Evolutionary conservation across 345 rosid genomes (phyloP).

Genomic region (Raphanus raphanistrum): DNA sequence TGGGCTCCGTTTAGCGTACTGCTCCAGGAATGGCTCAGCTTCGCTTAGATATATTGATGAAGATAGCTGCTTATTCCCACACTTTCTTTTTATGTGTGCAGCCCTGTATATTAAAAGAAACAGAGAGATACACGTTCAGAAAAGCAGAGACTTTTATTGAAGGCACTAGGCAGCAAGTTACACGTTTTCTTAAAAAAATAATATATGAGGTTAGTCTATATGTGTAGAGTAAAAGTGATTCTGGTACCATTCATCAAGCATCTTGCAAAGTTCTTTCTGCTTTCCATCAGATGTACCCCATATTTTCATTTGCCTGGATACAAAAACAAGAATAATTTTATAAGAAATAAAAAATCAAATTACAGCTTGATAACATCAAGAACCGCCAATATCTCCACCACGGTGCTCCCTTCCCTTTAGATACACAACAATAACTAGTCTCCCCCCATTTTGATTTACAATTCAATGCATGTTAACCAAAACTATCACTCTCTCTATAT

Average conservation of each 20-base stretch:
- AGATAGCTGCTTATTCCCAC: conserved; percentile 66
- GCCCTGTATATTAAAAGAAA: conserved; percentile 56
- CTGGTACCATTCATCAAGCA: conserved; percentile 94
- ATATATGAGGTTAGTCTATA: conserved; percentile 7
- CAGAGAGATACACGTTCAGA: background rate
- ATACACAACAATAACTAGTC: background rate
- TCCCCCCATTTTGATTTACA: background rate
- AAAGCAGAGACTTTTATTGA: background rate
- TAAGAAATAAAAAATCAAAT: background rate
- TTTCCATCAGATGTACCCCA: conserved; percentile 89
- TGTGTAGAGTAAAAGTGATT: conserved; percentile 24
- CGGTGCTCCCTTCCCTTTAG: background rate
- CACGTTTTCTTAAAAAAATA: background rate
- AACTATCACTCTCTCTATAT: conserved; percentile 5
- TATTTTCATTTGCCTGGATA: conserved; percentile 79
- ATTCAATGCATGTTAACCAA: conserved; percentile 21
- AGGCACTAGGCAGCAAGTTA: background rate
- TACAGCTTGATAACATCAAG: background rate
- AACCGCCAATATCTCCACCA: conserved; percentile 5
- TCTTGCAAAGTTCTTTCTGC: conserved; percentile 77
- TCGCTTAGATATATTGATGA: conserved; percentile 79
- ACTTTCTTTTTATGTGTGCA: conserved; percentile 63
- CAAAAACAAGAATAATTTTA: background rate
- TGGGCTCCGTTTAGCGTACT: conserved; percentile 71
- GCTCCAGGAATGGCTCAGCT: conserved; percentile 95